phyloP scores from a whole-genome alignment of 2,329 filamentous ascomycete species.

The Ophiostoma ips region DNA sequence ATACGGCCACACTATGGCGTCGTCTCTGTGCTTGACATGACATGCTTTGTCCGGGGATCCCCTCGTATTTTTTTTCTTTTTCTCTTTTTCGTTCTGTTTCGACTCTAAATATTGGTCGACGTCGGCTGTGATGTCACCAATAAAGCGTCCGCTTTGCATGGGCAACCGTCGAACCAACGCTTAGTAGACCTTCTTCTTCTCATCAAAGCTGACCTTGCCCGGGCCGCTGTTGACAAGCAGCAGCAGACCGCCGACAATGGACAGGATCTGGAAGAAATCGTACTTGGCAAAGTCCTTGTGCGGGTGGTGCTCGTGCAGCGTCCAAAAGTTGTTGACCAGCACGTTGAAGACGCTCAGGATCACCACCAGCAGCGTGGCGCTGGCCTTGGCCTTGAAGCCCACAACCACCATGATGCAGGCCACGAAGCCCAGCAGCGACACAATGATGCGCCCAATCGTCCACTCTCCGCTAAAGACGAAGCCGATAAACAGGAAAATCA shows the following conservation, averaged over 20 bases:
- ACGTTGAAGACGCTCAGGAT: conserved; percentile 95
- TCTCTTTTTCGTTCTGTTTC: no score
- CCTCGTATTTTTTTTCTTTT: no score
- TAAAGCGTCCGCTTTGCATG: no score
- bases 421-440: conserved; percentile 72
- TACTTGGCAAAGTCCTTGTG: conserved; percentile 99
- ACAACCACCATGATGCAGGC: conserved; percentile 98
- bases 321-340: conserved; percentile 99
- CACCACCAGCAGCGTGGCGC: conserved; percentile 85
- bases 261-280: conserved; percentile 99
- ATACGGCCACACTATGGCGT: no score
- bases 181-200: conserved; percentile 99
- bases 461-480: conserved; percentile 94
- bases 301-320: conserved; percentile 92
- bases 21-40: no score
- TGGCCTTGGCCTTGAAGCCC: conserved; percentile 99
- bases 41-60: no score
- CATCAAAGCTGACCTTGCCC: conserved; percentile 93
- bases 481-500: conserved; percentile 95
- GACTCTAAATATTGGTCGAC: no score
- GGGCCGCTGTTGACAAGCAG: conserved; percentile 98
- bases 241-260: conserved; percentile 91
- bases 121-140: no score
- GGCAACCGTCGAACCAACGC: not conserved
- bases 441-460: conserved; percentile 75